phyloP scores from a whole-genome alignment of 345 rosid species.

The Kernera saxatilis region DNA sequence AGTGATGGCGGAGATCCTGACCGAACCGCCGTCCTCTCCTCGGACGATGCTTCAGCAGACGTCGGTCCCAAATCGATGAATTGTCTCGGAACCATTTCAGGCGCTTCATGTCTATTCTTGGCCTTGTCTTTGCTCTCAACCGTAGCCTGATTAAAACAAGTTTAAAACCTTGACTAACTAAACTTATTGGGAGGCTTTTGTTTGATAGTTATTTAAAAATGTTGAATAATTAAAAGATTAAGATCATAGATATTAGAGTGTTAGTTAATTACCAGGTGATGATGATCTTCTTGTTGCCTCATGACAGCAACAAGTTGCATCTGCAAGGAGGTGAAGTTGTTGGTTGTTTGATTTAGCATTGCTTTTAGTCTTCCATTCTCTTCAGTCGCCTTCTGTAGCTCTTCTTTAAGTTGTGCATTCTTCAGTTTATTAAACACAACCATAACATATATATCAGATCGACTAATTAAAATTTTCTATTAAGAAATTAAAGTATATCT shows the following conservation, averaged over 20 bases:
- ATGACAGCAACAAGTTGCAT: constrained; percentile 59
- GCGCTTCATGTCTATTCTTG: constrained; percentile 1
- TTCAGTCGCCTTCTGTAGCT: constrained; percentile 55
- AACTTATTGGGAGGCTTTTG: neutral
- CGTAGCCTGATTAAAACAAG: constrained; percentile 12
- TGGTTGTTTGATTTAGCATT: constrained; percentile 66
- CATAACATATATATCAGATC: neutral
- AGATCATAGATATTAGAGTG: neutral
- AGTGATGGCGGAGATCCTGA: constrained; percentile 32
- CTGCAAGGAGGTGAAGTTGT: constrained; percentile 59
- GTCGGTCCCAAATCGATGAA: constrained; percentile 65
- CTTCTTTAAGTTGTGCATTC: constrained; percentile 52
- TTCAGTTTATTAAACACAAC: constrained; percentile 7
- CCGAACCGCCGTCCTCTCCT: constrained; percentile 57
- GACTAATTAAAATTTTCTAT: neutral
- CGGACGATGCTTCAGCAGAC: constrained; percentile 55
- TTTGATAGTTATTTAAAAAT: neutral
- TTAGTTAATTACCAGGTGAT: constrained; percentile 7
- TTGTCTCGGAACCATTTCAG: constrained; percentile 48
- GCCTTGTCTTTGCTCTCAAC: constrained; percentile 10
- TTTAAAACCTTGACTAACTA: neutral
- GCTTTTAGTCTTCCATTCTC: constrained; percentile 73
- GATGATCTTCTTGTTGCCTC: constrained; percentile 48
- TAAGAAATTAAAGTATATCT: too few species aligned
- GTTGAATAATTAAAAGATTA: neutral